phyloP scores from a whole-genome alignment of 106 monocot genomes.

The Xerophyta viscosa region DNA sequence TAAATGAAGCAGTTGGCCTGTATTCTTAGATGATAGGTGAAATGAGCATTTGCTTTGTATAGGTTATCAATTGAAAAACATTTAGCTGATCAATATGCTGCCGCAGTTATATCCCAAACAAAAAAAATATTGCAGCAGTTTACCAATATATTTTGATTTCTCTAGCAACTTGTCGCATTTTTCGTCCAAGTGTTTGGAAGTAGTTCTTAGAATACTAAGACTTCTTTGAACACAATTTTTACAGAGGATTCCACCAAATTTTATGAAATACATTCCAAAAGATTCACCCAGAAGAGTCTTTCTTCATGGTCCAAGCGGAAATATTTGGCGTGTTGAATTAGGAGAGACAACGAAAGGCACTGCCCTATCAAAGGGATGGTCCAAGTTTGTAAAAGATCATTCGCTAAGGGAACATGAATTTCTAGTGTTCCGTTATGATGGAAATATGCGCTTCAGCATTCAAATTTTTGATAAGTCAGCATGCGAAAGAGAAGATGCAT shows the following conservation, averaged over 20 bases:
- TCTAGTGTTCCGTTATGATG: constrained; percentile 14
- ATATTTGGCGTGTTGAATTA: constrained; percentile 11
- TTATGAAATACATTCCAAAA: constrained; percentile 18
- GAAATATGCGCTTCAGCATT: constrained; percentile 20
- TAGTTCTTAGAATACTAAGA: too few relatives aligned
- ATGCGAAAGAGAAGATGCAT: constrained; percentile 20
- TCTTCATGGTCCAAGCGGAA: constrained; percentile 15
- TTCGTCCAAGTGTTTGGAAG: too few relatives aligned
- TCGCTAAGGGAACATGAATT: constrained; percentile 15
- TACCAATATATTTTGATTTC: too few relatives aligned
- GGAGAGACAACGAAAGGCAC: constrained; percentile 1
- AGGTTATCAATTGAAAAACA: too few relatives aligned
- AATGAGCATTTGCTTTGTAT: too few relatives aligned
- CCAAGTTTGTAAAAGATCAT: constrained; percentile 20
- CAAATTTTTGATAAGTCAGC: constrained; percentile 23
- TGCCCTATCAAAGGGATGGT: constrained; percentile 15
- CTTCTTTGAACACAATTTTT: too few relatives aligned
- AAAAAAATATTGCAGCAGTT: too few relatives aligned
- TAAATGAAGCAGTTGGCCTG: too few relatives aligned
- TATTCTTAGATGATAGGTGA: too few relatives aligned
- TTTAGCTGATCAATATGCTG: too few relatives aligned
- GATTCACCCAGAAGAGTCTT: constrained; percentile 7
- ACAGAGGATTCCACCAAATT: constrained; percentile 16
- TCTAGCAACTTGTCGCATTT: too few relatives aligned
- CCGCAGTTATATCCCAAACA: too few relatives aligned